Evolutionary conservation across 2,329 filamentous ascomycete species (phyloP).

Genomic region (Diplocarpon mali): DNA sequence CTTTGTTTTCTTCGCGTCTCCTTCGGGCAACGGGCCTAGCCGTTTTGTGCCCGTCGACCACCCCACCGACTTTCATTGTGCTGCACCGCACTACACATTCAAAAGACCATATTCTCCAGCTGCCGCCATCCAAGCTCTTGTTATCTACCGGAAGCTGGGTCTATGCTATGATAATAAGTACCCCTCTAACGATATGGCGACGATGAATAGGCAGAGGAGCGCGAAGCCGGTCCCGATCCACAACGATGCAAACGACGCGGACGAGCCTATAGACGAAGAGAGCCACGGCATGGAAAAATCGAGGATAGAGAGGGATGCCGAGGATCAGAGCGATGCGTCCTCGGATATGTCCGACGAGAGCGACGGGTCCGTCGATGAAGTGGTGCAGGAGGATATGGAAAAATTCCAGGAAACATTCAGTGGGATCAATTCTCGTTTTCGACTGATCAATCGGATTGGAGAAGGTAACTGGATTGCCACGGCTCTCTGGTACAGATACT

Average conservation of each 20-base stretch:
- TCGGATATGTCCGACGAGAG: conserved; percentile 41
- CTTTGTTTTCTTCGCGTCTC: conserved; percentile 16
- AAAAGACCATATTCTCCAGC: conserved; percentile 18
- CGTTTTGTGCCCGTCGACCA: no score
- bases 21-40: conserved; percentile 1
- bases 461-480: conserved; percentile 51
- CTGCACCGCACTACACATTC: conserved; percentile 10
- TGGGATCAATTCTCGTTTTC: conserved; percentile 73
- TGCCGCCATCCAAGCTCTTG: conserved; percentile 1
- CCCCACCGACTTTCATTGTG: not conserved
- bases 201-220: conserved; percentile 21
- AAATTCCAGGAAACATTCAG: conserved; percentile 73
- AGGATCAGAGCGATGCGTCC: conserved; percentile 25
- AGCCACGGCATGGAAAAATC: conserved; percentile 30
- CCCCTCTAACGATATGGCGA: conserved; percentile 17
- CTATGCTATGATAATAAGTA: not conserved
- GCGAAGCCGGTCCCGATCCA: conserved; percentile 30
- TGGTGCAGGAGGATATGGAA: conserved; percentile 75
- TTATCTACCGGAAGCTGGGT: conserved; percentile 4
- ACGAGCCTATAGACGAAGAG: conserved; percentile 27
- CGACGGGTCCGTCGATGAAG: conserved; percentile 52
- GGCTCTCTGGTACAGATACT: conserved; percentile 4
- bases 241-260: conserved; percentile 29
- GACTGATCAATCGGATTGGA: conserved; percentile 91
- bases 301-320: conserved; percentile 28